Conservation (phyloP, 257 asterid species). For the Solanum acaule region DNA sequence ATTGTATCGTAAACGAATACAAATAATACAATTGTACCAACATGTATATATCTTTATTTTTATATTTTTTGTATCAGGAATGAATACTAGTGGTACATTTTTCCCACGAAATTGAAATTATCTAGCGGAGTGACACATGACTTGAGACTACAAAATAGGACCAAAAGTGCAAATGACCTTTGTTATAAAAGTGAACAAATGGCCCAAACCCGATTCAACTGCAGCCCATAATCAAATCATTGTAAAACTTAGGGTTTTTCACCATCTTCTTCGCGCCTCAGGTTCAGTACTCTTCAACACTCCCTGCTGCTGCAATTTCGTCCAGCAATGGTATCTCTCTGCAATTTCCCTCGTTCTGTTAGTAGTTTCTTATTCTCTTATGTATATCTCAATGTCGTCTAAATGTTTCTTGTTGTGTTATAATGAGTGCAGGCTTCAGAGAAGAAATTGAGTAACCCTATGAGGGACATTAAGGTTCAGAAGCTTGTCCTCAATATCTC, state of each 20-base stretch:
- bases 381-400: background rate
- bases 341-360: background rate
- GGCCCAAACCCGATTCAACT: background rate
- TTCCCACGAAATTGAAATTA: too few species aligned
- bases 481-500: constrained; percentile 56
- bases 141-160: too few species aligned
- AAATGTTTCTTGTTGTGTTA: background rate
- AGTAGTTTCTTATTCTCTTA: background rate
- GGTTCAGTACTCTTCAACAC: background rate
- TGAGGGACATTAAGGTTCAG: constrained; percentile 60
- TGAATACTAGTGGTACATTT: too few species aligned
- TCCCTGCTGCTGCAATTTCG: background rate
- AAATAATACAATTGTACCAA: too few species aligned
- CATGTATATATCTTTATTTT: too few species aligned
- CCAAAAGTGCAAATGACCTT: background rate
- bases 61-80: too few species aligned
- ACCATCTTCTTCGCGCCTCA: background rate
- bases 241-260: background rate
- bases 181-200: background rate
- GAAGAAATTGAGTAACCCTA: constrained; percentile 45
- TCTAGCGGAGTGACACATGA: too few species aligned
- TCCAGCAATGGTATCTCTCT: background rate
- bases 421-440: constrained; percentile 33
- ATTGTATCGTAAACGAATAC: too few species aligned
- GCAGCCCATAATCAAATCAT: background rate